Evolutionary conservation across 306 rosid genomes (phyloP).

Genomic region (Aeschynomene evenia): DNA sequence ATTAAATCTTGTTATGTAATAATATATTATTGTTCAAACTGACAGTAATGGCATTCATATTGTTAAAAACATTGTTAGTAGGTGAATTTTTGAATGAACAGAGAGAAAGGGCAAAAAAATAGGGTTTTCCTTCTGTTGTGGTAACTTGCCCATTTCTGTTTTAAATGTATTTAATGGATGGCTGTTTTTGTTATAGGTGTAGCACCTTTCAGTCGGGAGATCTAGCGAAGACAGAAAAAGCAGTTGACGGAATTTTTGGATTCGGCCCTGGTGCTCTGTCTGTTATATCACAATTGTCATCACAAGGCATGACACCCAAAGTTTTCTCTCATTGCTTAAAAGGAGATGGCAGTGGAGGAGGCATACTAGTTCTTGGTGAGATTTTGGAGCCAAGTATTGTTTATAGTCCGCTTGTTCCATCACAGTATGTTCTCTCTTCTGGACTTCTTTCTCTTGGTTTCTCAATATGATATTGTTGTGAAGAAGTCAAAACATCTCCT

Average conservation of each 20-base stretch:
- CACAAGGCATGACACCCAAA: conserved; percentile 69
- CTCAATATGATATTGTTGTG: neutral
- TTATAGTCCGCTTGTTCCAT: conserved; percentile 89
- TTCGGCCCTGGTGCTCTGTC: conserved; percentile 85
- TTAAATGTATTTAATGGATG: conserved; percentile 34
- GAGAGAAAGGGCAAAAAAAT: neutral
- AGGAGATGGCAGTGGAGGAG: conserved; percentile 90
- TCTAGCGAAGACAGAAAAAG: conserved; percentile 78
- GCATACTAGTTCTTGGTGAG: conserved; percentile 89
- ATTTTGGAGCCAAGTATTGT: conserved; percentile 90
- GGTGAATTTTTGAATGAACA: conserved; percentile 16
- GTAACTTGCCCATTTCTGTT: conserved; percentile 8
- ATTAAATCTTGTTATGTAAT: neutral
- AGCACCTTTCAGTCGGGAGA: conserved; percentile 84
- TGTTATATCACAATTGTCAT: conserved; percentile 82
- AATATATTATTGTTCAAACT: neutral
- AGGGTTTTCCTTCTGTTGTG: conserved; percentile 8
- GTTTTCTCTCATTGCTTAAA: conserved; percentile 90
- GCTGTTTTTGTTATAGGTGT: conserved; percentile 59
- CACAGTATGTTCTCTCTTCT: conserved; percentile 68
- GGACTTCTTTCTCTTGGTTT: conserved; percentile 10
- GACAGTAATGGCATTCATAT: neutral
- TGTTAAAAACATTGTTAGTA: neutral
- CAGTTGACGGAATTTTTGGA: conserved; percentile 91
- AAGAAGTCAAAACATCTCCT: neutral